Conservation (phyloP, 345 rosid genomes). For the Linum trigynum region DNA sequence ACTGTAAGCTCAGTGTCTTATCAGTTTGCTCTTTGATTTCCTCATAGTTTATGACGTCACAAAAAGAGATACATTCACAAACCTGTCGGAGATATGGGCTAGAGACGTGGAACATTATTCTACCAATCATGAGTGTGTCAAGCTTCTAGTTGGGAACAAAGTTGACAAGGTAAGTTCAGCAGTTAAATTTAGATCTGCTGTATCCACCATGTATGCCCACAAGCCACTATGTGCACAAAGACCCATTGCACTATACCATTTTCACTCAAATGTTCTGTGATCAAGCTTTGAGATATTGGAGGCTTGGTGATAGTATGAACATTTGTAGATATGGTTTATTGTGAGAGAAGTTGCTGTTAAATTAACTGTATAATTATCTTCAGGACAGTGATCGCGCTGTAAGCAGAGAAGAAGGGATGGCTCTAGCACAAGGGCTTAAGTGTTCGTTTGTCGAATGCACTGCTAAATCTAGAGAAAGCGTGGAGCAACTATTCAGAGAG, state of each 20-base stretch:
- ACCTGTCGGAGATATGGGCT: slow-evolving; percentile 80
- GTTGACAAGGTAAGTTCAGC: slow-evolving; percentile 56
- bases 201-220: background rate
- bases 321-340: background rate
- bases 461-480: slow-evolving; percentile 61
- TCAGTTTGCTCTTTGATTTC: slow-evolving; percentile 5
- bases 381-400: slow-evolving; percentile 83
- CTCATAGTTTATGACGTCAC: slow-evolving; percentile 81
- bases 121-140: slow-evolving; percentile 62
- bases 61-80: slow-evolving; percentile 61
- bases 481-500: slow-evolving; percentile 63
- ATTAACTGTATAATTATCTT: slow-evolving; percentile 4
- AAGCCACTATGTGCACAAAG: background rate
- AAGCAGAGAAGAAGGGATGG: slow-evolving; percentile 75
- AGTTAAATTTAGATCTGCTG: background rate
- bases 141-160: slow-evolving; percentile 78
- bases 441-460: slow-evolving; percentile 83
- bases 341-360: background rate
- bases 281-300: background rate
- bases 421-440: slow-evolving; percentile 58
- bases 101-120: slow-evolving; percentile 80
- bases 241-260: no score
- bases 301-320: background rate
- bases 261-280: background rate
- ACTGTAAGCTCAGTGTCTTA: background rate